These are phyloP conservation scores for Paramecium caudatum DNA, from an alignment of 73 alveolate species.

Conservation along the genomic window DNA sequence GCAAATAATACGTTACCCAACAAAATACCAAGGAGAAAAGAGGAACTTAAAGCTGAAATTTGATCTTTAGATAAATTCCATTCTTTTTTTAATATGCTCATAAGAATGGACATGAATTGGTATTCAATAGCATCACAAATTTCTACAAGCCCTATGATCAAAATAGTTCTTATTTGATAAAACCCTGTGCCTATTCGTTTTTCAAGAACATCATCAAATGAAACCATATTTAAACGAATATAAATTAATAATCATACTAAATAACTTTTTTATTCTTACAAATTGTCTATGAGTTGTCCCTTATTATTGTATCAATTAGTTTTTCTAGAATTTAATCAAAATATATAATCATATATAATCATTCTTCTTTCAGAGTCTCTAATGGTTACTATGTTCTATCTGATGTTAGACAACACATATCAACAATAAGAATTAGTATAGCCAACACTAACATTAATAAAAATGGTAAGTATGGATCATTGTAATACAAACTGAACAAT, in stretches of 20 bases:
- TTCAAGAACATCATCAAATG: conserved; percentile 37
- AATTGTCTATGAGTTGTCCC: too few relatives aligned
- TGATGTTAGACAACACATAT: not conserved
- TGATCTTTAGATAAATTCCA: conserved; percentile 16
- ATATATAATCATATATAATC: not conserved
- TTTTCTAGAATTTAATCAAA: too few relatives aligned
- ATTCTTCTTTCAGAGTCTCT: conserved; percentile 35
- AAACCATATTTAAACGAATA: not conserved
- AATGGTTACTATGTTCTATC: not conserved
- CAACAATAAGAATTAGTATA: not conserved
- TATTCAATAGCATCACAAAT: conserved; percentile 66
- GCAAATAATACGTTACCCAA: conserved; percentile 40
- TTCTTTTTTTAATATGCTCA: not conserved
- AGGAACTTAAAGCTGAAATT: conserved; percentile 32
- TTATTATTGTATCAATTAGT: too few relatives aligned
- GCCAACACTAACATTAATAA: not conserved
- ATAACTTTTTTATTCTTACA: too few relatives aligned
- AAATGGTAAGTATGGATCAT: conserved; percentile 43
- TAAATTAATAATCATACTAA: too few relatives aligned
- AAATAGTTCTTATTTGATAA: conserved; percentile 13
- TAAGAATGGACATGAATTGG: conserved; percentile 11
- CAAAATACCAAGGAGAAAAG: conserved; percentile 36
- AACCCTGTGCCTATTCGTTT: not conserved
- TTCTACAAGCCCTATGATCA: conserved; percentile 30
- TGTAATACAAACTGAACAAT: not conserved